These are phyloP conservation scores for Solanum chacoense DNA, from an alignment of 305 asterid species.

Conservation along the genomic window DNA sequence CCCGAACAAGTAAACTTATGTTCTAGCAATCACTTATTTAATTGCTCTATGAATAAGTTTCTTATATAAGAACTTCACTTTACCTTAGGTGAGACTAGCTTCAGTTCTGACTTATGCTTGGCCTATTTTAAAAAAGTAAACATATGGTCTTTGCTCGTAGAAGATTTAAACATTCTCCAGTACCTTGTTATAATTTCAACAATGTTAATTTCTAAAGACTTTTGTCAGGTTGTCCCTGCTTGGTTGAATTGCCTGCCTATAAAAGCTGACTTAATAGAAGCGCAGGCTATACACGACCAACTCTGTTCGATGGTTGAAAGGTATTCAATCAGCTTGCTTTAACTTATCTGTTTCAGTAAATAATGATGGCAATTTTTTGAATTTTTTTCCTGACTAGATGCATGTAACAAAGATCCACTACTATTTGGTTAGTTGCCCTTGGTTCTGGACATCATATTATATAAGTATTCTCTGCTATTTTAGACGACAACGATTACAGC, in stretches of 20 bases:
- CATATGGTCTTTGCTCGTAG: neutral
- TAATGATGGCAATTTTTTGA: neutral
- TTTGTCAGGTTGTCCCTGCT: slow-evolving; percentile 67
- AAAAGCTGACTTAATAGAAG: neutral
- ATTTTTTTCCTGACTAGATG: neutral
- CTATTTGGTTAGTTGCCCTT: neutral
- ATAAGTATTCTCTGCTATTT: neutral
- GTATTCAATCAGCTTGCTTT: neutral
- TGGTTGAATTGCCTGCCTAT: slow-evolving; percentile 90
- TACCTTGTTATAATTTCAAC: neutral
- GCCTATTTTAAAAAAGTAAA: neutral
- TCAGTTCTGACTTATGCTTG: neutral
- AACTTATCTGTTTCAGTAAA: neutral
- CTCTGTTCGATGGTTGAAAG: neutral
- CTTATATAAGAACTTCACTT: neutral
- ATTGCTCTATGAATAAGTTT: neutral
- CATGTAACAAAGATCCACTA: neutral
- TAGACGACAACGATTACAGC: neutral
- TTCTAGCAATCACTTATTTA: neutral
- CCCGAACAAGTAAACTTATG: neutral
- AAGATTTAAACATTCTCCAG: neutral
- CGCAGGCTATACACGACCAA: neutral
- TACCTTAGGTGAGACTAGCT: neutral
- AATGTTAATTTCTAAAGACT: neutral
- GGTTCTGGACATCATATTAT: neutral